Conservation (phyloP, 352 stramenopile genomes). For the Globisporangium cederbergense region DNA sequence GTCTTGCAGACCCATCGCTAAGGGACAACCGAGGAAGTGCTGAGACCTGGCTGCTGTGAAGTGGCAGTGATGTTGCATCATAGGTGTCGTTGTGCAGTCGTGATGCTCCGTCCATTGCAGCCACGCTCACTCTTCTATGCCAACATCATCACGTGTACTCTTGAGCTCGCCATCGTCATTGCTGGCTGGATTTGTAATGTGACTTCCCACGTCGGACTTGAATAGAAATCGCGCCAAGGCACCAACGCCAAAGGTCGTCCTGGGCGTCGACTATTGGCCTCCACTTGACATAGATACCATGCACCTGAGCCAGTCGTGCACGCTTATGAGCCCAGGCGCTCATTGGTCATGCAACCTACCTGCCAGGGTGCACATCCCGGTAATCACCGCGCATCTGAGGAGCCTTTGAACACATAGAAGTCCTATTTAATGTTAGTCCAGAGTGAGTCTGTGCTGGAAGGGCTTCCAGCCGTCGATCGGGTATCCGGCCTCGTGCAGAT, state of each 20-base stretch:
- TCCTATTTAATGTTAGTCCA: constrained; percentile 9
- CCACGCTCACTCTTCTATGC: not conserved
- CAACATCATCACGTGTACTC: not conserved
- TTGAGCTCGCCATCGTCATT: not conserved
- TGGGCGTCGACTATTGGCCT: not conserved
- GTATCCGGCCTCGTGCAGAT: constrained; percentile 16
- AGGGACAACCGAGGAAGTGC: not conserved
- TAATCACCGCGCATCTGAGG: too few relatives aligned
- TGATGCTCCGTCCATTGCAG: not conserved
- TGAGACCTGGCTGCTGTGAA: not conserved
- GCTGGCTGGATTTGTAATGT: not conserved
- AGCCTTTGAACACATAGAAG: not conserved
- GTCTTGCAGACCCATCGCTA: not conserved
- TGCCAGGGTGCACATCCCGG: too few relatives aligned
- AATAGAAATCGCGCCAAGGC: not conserved
- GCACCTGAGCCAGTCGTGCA: too few relatives aligned
- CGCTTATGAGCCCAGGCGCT: too few relatives aligned
- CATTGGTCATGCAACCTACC: too few relatives aligned
- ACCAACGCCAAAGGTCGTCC: constrained; percentile 11
- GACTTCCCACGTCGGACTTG: not conserved
- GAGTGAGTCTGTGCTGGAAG: constrained; percentile 10
- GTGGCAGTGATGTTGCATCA: not conserved
- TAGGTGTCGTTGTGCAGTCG: not conserved
- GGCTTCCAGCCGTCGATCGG: constrained; percentile 5
- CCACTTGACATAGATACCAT: not conserved